phyloP scores from a whole-genome alignment of 805 yeast species.

The Wickerhamomyces bovis region DNA sequence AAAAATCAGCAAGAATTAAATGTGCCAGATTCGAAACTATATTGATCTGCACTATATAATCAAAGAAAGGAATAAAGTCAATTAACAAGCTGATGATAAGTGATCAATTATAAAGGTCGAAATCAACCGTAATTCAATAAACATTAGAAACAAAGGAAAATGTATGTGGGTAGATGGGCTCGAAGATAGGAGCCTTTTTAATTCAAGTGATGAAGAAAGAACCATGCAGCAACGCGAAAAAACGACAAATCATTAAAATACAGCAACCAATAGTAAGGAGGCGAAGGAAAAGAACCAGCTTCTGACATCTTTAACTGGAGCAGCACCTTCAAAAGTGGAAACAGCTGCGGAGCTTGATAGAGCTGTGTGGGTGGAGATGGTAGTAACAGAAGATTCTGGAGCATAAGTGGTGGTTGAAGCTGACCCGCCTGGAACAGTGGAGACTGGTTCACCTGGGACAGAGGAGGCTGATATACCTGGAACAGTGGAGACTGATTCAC shows the following conservation, averaged over 20 bases:
- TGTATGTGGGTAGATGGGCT: background rate
- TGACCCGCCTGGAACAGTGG: background rate
- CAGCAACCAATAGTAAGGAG: background rate
- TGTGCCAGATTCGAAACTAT: background rate
- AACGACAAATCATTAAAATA: background rate
- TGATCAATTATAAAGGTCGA: background rate
- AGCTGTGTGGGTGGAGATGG: background rate
- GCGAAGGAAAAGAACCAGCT: conserved; percentile 1
- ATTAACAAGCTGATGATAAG: background rate
- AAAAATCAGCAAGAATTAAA: background rate
- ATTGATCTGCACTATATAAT: too few species aligned
- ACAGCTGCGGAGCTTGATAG: background rate
- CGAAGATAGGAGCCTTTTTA: background rate
- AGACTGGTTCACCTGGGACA: too few species aligned
- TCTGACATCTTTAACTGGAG: background rate
- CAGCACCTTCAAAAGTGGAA: conserved; percentile 3
- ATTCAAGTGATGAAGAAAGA: background rate
- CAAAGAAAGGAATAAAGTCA: background rate
- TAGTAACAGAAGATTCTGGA: background rate
- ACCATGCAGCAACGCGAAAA: background rate
- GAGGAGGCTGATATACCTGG: conserved; percentile 5
- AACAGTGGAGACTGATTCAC: too few species aligned
- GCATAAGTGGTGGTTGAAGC: conserved; percentile 5
- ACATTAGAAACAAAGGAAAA: background rate
- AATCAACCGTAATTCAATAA: background rate